Base-by-base conservation (phyloP, 1,139 yeast species). In the Candida sojae region DNA sequence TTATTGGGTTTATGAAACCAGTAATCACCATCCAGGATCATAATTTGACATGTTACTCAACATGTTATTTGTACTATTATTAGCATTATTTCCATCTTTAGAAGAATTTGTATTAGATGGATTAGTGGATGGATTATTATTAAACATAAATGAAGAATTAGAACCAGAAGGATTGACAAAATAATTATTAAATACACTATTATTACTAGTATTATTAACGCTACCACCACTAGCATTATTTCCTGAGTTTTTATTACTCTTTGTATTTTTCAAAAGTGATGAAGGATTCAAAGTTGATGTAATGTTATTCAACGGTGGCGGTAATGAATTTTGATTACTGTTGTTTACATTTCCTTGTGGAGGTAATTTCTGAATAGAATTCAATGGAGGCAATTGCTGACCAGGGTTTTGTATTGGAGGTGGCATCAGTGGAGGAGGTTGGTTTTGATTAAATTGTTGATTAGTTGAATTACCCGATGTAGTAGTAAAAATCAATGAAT, bases 331-430 rank as follows among this genome's bases (percentile, higher is more conserved):
- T 28, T 42, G 43, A 26, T 43, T 35, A 13, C 32, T 10, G n/a
- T 25, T 35, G 28, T 26, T 17, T 28, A 37, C 9, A 17, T 41
- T 41, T 6, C 29, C 37, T 17, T 23, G 31, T 6, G 43, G 43
- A 0, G 74, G 71, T 7, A 70, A 54, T 42, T 61, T 69, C 48
- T 70, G 76, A 35, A 71, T 68, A 6, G 70, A 56, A 49, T 70
- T 70, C 54, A 71, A 68, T 1, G 75, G 67, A 2, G 77, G 77
- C 17, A 71, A 55, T 51, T 68, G 74, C 43, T 66, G 70, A 45
- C 54, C 59, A 43, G 67, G 73, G 46, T 63, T 67, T 44, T 67
- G 73, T 28, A 63, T 59, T 51, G 56, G 68, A 56, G 59, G 68
- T 56, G 59, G 62, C 42, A 59, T 36, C 40, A 50, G 59, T n/a